Evolutionary conservation across 2,329 filamentous ascomycete species (phyloP), one percentile per base, ranked within the genome.

Genomic region (Bertia moriformis): DNA sequence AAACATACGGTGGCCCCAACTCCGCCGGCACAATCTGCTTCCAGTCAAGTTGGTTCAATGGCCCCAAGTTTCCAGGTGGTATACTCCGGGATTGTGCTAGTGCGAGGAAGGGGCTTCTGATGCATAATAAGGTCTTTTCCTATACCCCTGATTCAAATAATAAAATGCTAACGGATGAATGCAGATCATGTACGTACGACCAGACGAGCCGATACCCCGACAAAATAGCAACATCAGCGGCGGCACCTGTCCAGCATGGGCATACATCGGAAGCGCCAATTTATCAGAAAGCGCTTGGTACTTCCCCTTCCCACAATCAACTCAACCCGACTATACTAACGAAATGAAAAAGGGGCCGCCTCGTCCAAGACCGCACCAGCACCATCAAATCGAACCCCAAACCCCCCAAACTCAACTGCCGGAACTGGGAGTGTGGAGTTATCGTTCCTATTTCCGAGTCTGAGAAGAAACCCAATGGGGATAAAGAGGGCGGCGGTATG

Each of bases 401-500:
- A n/a, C 24, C 71, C 44, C 72, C 76, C 12, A 93, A 86, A 56
- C 66, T 96, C 45, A 87, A 72, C 44, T 87, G 83, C 56, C 77
- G 83, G 40, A 98, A 96, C 56, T 96, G 89, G 88, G 91, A 96
- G 60, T 94, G 87, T 52, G 91, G 91, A 24, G 83, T 98, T 1
- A 49, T 96, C 18, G 55, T 95, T 30, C 76, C 78, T 7, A 63
- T 83, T 18, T 29, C 24, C 10, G 24, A 29, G 10, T 29, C 24
- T 10, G 24, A 29, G 24, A n/a, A 10, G n/a, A 29, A 29, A n/a
- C 10, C 24, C 10, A 29, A 10, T n/a, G 24, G n/a, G 24, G 10
- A 10, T 10, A 29, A 10, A 10, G 24, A 29, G 24, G 10, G 10
- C 10, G n/a, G 24, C 24, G 24, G n/a, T 29, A 29, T 29, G 24